Conservation (phyloP, 106 monocot species). For the Dioscorea zingiberensis region DNA sequence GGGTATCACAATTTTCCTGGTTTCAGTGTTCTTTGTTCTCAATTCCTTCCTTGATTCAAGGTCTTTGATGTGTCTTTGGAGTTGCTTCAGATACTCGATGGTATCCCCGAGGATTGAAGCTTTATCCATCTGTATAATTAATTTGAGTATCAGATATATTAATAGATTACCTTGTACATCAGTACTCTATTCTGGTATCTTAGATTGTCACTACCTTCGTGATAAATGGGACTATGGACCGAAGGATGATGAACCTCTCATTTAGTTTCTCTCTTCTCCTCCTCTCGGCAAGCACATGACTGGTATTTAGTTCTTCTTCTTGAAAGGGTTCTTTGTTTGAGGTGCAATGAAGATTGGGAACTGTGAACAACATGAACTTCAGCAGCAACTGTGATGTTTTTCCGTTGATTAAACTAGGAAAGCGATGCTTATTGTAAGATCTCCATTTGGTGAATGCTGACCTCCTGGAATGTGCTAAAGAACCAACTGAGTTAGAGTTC, state of each 20-base stretch:
- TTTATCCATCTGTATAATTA: constrained; percentile 90
- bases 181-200: no score
- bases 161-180: no score
- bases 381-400: constrained; percentile 46
- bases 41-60: constrained; percentile 51
- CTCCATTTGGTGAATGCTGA: constrained; percentile 64
- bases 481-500: constrained; percentile 6
- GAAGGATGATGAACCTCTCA: no score
- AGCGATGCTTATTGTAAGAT: background rate
- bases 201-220: no score
- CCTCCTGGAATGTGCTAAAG: constrained; percentile 4
- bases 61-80: constrained; percentile 45
- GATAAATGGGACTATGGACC: no score
- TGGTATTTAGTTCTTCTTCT: constrained; percentile 52
- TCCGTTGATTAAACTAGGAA: background rate
- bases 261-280: no score
- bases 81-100: constrained; percentile 76
- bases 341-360: constrained; percentile 19
- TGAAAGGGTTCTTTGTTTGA: constrained; percentile 18
- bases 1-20: no score
- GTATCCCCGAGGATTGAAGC: constrained; percentile 83
- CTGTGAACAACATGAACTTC: constrained; percentile 45
- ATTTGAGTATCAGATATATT: no score
- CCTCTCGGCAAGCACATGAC: constrained; percentile 75
- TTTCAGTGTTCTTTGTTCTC: no score